Evolutionary conservation across 352 stramenopile genomes (phyloP), one percentile per base, ranked within the genome.

Genomic region (Phytophthora sojae): DNA sequence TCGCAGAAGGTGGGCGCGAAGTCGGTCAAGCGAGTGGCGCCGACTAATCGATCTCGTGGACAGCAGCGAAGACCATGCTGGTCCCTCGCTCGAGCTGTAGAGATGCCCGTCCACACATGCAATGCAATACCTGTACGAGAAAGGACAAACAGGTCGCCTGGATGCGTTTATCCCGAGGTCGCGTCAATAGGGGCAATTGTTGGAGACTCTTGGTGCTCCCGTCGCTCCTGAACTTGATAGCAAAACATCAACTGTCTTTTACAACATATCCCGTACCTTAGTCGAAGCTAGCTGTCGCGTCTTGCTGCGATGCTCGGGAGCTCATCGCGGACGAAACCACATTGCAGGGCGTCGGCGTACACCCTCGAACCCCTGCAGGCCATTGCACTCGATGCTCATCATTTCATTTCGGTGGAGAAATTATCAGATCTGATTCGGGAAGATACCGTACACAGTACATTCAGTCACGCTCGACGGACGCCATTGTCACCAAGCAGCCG

Each of bases 401-500:
- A 9, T 21, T 49, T 57, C 14, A 25, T 57, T 57, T 57, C 51
- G 51, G 51, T 57, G 54, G 39, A 17, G 7, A 4, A 11, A 49
- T 21, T 21, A 49, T 21, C 39, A 49, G 17, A 49, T 49, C 39
- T 49, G 39, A 49, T 49, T 49, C 39, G 4, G 14, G 7, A 49
- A n/a, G 14, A 49, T 49, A 42, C 35, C 29, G 29, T n/a, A n/a
- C n/a, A n/a, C 6, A 4, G 4, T 47, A 25, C 44, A 23, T 51
- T n/a, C 8, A 26, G 6, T 52, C n/a, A 17, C 45, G 42, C 66
- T 61, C 0, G 67, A n/a, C 60, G 54, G 55, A 70, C 50, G 67
- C 25, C 59, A 75, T 53, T 74, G 61, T 59, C 66, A 6, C 58
- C 4, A 52, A 63, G 23, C 35, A 58, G 56, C 14, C 54, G 1